These are phyloP conservation scores for Mortierella sp. DNA, from an alignment of 371 early-diverging fungal genomes.

Conservation along the genomic window DNA sequence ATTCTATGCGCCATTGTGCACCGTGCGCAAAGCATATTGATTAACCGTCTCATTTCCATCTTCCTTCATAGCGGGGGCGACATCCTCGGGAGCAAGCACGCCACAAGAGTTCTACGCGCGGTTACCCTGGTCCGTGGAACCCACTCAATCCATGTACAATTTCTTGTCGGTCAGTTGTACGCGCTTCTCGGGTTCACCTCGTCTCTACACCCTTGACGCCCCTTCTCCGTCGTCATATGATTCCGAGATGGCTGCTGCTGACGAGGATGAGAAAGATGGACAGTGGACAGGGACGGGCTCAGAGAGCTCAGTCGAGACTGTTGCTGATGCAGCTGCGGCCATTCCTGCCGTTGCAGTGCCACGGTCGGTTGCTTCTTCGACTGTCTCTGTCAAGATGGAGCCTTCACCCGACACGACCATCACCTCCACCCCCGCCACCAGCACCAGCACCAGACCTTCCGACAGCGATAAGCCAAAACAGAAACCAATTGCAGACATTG, in stretches of 20 bases:
- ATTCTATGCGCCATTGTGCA: background rate
- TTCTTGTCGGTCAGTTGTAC: conserved; percentile 32
- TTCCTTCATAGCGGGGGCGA: conserved; percentile 35
- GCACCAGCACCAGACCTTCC: background rate
- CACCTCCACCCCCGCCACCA: background rate
- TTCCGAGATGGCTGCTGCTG: conserved; percentile 7
- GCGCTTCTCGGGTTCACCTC: conserved; percentile 6
- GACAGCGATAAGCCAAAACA: background rate
- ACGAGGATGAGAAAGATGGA: conserved; percentile 15
- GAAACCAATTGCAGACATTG: conserved; percentile 12
- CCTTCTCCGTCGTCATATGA: background rate
- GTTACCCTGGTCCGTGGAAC: conserved; percentile 5
- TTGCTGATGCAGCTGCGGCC: background rate
- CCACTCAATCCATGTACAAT: conserved; percentile 17
- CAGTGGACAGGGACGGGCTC: background rate
- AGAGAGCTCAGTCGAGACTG: background rate
- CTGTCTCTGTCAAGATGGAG: background rate
- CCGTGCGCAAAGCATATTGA: background rate
- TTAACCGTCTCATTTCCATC: background rate
- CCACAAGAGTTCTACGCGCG: conserved; percentile 35
- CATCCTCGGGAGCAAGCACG: conserved; percentile 29
- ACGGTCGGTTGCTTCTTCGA: background rate
- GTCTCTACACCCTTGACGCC: background rate
- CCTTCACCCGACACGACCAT: background rate
- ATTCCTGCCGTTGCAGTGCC: no score